These are phyloP conservation scores for Acrasis kona DNA, from an alignment of 78 protist species.

Conservation along the genomic window DNA sequence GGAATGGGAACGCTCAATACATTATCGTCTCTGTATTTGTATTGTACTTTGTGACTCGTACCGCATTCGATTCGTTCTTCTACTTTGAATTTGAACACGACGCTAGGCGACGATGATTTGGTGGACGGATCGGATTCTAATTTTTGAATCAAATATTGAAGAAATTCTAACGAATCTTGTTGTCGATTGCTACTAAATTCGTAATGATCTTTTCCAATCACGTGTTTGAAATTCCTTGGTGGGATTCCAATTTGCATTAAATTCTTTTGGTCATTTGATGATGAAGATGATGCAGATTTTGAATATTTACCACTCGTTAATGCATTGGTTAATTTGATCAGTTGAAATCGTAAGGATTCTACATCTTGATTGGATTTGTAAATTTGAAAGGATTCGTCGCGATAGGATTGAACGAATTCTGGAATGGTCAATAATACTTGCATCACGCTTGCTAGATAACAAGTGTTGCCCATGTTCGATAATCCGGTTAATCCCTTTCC, in stretches of 20 bases:
- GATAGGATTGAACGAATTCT: conserved; percentile 10
- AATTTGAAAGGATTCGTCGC: conserved; percentile 12
- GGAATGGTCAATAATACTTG: conserved; percentile 55
- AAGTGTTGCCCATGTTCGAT: conserved; percentile 87
- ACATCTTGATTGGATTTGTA: not conserved
- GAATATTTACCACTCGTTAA: conserved; percentile 55
- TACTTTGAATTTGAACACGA: conserved; percentile 7
- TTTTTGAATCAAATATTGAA: conserved; percentile 35
- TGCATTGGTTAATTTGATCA: conserved; percentile 64
- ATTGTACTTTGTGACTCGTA: conserved; percentile 35
- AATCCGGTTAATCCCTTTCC: conserved; percentile 91
- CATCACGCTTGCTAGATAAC: conserved; percentile 75
- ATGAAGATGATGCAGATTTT: conserved; percentile 5
- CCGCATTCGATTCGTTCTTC: conserved; percentile 59
- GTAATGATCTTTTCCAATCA: conserved; percentile 57
- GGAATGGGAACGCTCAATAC: too few species aligned
- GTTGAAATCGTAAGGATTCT: conserved; percentile 17
- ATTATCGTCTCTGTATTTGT: too few species aligned
- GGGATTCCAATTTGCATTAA: conserved; percentile 26
- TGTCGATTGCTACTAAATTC: conserved; percentile 67
- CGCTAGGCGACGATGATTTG: not conserved
- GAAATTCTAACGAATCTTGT: conserved; percentile 83
- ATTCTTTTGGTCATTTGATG: not conserved
- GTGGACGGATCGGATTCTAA: conserved; percentile 19
- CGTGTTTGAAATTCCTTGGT: conserved; percentile 68